Conservation (phyloP, 2,329 filamentous ascomycete species). For the Dissoconium aciculare region DNA sequence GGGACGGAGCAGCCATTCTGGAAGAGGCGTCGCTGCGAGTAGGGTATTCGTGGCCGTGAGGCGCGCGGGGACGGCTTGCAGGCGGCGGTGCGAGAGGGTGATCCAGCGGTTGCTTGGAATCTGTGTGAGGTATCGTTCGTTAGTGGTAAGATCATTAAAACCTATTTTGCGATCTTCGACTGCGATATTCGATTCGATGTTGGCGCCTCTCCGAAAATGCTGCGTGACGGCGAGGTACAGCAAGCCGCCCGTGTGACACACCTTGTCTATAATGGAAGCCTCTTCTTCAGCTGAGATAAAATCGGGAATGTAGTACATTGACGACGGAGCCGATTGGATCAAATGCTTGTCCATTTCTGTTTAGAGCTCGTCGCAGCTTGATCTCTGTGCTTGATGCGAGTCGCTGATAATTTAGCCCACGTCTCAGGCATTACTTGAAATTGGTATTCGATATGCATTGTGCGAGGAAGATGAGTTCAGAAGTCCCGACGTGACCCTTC, state of each 20-base stretch:
- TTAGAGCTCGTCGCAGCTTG: too few species aligned
- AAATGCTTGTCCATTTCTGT: constrained; percentile 9
- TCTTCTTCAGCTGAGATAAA: constrained; percentile 73
- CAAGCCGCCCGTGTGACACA: too few species aligned
- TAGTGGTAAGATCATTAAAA: neutral
- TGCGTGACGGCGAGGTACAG: too few species aligned
- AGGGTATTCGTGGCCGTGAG: constrained; percentile 62
- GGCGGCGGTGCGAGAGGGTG: constrained; percentile 67
- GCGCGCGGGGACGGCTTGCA: constrained; percentile 81
- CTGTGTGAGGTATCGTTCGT: constrained; percentile 15
- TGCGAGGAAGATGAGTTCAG: too few species aligned
- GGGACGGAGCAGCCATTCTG: constrained; percentile 57
- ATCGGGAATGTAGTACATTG: constrained; percentile 71
- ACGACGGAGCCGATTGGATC: constrained; percentile 20
- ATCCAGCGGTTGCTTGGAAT: constrained; percentile 55
- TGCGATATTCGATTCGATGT: too few species aligned
- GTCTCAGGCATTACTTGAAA: too few species aligned
- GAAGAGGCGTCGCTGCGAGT: constrained; percentile 53
- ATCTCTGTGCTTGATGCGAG: too few species aligned
- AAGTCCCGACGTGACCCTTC: too few species aligned
- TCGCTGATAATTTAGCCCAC: too few species aligned
- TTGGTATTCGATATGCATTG: too few species aligned
- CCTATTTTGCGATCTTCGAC: too few species aligned
- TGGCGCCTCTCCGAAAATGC: too few species aligned
- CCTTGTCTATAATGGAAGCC: constrained; percentile 53